Percentiles rank a stretch among this genome's conserved stretches.
phyloP scores from a whole-genome alignment of 495 filamentous ascomycete species.

The Choiromyces venosus region DNA sequence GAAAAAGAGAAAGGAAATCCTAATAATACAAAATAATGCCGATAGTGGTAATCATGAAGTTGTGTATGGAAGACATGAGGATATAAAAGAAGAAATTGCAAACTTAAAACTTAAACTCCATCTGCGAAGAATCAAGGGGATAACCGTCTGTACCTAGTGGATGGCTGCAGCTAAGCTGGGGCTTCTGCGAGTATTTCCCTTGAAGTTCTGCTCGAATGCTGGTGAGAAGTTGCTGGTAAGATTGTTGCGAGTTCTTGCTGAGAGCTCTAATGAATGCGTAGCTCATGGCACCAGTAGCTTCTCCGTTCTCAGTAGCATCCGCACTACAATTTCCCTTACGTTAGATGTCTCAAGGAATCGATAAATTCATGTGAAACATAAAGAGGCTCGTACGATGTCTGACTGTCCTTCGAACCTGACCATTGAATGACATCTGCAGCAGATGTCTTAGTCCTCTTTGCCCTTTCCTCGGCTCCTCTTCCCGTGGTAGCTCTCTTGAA shows the following conservation, averaged over 20 bases:
- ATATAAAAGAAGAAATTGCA: slow-evolving; percentile 22
- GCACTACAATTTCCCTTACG: slow-evolving; percentile 46
- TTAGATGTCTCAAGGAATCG: neutral
- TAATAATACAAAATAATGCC: slow-evolving; percentile 12
- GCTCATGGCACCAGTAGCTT: slow-evolving; percentile 96
- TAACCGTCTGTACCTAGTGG: slow-evolving; percentile 67
- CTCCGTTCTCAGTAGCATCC: slow-evolving; percentile 62
- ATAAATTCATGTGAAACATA: slow-evolving; percentile 6
- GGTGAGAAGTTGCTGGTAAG: slow-evolving; percentile 91
- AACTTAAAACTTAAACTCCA: slow-evolving; percentile 39
- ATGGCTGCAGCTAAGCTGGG: slow-evolving; percentile 93
- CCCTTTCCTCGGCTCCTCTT: slow-evolving; percentile 71
- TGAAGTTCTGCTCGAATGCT: slow-evolving; percentile 89
- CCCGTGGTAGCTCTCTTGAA: slow-evolving; percentile 88
- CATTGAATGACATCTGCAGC: slow-evolving; percentile 97
- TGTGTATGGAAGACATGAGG: slow-evolving; percentile 8
- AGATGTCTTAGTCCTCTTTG: slow-evolving; percentile 83
- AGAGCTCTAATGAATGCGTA: slow-evolving; percentile 92
- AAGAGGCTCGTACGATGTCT: slow-evolving; percentile 69
- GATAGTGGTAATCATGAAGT: slow-evolving; percentile 8
- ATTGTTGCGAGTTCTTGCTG: slow-evolving; percentile 96
- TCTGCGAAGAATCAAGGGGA: slow-evolving; percentile 36
- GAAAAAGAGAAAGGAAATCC: slow-evolving; percentile 16
- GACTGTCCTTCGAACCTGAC: slow-evolving; percentile 91
- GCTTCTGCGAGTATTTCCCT: slow-evolving; percentile 88